A percentile compares a stretch with the other conserved stretches of the same genome.
Evolutionary conservation across 352 stramenopile genomes (phyloP).

Genomic region (Globisporangium cystogenes): DNA sequence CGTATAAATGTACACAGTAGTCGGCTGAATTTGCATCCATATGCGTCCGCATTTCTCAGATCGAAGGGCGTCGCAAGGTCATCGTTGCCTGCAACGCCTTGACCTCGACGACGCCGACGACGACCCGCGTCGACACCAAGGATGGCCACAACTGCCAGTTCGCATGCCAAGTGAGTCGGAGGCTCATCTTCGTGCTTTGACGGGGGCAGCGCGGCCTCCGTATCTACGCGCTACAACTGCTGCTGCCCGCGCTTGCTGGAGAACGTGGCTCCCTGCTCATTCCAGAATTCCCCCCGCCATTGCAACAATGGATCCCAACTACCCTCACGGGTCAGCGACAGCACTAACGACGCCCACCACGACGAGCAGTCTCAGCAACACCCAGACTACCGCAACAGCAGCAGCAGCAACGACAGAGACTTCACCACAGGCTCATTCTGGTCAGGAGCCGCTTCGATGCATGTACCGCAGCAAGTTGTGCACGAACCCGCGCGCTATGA

Average conservation of each 20-base stretch:
- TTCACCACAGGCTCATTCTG: background rate
- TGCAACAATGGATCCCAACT: background rate
- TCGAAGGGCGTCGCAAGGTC: too few relatives aligned
- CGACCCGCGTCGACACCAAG: too few relatives aligned
- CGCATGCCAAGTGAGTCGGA: background rate
- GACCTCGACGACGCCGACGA: too few relatives aligned
- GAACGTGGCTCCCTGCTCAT: background rate
- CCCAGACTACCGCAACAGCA: background rate
- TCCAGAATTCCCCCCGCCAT: background rate
- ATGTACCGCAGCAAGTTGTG: conserved; percentile 30
- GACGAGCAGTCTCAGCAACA: background rate
- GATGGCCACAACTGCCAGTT: background rate
- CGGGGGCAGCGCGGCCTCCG: background rate
- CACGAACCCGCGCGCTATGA: conserved; percentile 24
- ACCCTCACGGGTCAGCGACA: background rate
- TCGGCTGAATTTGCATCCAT: too few relatives aligned
- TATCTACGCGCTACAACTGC: background rate
- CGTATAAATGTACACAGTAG: too few relatives aligned
- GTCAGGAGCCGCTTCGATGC: background rate
- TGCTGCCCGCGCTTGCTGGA: too few relatives aligned
- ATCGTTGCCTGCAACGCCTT: too few relatives aligned
- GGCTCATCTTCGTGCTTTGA: background rate
- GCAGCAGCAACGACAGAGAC: background rate
- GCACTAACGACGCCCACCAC: background rate
- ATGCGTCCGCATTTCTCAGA: too few relatives aligned